A percentile compares a stretch with the other conserved stretches of the same genome.
Conservation (phyloP, 768 basidiomycete genomes). For the Rhizopogon vulgaris region DNA sequence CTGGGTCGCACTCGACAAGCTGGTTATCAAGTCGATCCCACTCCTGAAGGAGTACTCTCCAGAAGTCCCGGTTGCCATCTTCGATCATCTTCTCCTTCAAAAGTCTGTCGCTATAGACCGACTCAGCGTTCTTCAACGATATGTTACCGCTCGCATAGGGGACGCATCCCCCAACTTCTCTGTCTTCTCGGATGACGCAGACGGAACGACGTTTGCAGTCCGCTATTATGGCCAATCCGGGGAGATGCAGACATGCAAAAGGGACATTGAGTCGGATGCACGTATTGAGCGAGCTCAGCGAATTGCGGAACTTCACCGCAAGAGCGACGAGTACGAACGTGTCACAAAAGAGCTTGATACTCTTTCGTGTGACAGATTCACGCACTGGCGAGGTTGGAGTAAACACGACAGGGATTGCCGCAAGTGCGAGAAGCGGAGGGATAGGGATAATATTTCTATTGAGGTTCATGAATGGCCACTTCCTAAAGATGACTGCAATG, state of each 20-base stretch:
- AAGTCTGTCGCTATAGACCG: conserved; percentile 18
- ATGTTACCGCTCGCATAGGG: conserved; percentile 22
- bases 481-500: conserved; percentile 15
- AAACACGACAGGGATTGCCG: conserved; percentile 6
- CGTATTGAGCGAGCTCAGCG: conserved; percentile 2
- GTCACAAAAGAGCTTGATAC: not conserved
- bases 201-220: conserved; percentile 19
- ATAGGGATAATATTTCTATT: conserved; percentile 20
- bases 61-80: conserved; percentile 28
- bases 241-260: conserved; percentile 14
- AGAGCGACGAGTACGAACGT: conserved; percentile 11
- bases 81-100: conserved; percentile 19
- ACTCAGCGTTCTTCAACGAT: conserved; percentile 17
- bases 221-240: conserved; percentile 22
- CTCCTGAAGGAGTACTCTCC: conserved; percentile 32
- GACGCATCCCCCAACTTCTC: conserved; percentile 13
- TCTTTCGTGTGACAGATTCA: too few species aligned
- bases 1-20: conserved; percentile 39
- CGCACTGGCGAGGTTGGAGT: not conserved
- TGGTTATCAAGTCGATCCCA: conserved; percentile 19
- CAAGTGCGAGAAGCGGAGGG: conserved; percentile 20
- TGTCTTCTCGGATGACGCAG: conserved; percentile 21
- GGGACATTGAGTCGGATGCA: conserved; percentile 24
- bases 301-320: conserved; percentile 19
- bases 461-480: conserved; percentile 37